A percentile compares a stretch with the other conserved stretches of the same genome.
Evolutionary conservation across 192 early-diverging fungal species (phyloP).

Genomic region (Coemansia sp.): DNA sequence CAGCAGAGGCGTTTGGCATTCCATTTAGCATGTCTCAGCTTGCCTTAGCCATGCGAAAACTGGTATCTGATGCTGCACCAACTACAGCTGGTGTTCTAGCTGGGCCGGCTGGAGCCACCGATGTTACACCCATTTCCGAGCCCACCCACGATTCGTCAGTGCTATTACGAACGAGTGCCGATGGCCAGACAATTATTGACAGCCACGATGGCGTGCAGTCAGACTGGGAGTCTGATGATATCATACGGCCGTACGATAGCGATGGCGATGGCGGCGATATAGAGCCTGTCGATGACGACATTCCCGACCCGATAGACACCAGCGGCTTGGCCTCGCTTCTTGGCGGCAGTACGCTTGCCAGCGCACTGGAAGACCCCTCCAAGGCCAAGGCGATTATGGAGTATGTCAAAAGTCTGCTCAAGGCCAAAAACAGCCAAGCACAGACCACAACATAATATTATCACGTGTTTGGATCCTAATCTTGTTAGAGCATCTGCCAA

Average conservation of each 20-base stretch:
- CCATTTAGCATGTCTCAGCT: constrained; percentile 42
- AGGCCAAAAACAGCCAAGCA: constrained; percentile 28
- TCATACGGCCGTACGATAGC: background rate
- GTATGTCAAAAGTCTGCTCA: constrained; percentile 50
- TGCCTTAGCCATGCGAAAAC: constrained; percentile 20
- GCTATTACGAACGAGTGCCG: constrained; percentile 13
- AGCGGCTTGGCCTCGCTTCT: constrained; percentile 48
- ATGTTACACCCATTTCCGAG: background rate
- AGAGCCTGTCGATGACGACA: constrained; percentile 21
- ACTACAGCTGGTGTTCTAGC: background rate
- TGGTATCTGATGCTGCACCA: constrained; percentile 4
- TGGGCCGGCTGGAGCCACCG: background rate
- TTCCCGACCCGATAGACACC: constrained; percentile 46
- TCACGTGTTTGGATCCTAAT: constrained; percentile 14
- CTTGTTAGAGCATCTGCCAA: background rate
- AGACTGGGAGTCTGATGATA: constrained; percentile 20
- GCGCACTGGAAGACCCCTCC: constrained; percentile 49
- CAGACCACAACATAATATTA: background rate
- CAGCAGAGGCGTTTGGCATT: constrained; percentile 55
- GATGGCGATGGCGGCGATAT: background rate
- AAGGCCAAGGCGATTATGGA: constrained; percentile 49
- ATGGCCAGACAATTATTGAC: constrained; percentile 2
- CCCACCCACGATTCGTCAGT: constrained; percentile 10
- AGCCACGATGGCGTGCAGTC: background rate
- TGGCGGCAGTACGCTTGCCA: constrained; percentile 47